Base-by-base conservation (phyloP, 2,329 filamentous ascomycete species). In the Penicillium sp. region DNA sequence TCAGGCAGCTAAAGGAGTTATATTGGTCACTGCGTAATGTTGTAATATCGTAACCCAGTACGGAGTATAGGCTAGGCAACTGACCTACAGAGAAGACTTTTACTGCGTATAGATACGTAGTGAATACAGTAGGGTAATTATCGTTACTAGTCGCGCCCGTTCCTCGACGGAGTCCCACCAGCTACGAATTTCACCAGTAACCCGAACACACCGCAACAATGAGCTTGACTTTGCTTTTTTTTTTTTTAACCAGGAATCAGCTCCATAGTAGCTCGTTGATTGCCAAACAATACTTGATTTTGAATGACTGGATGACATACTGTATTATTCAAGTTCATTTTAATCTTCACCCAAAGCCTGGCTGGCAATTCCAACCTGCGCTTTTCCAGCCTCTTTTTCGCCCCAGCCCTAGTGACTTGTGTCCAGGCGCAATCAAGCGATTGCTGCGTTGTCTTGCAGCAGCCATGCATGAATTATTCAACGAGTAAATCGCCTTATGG, bases 401-500 rank as follows among this genome's bases (percentile, higher is more conserved):
- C 24, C 28, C 49, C 19, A 22, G 28, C n/a, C 49, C 15, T 35
- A 19, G n/a, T 12, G 26, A 22, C 24, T 5, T 49, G 24, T 30
- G 26, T 30, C 24, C 8, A 33, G 53, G 53, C 53, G 38, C 38
- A 38, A 24, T 45, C 24, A 40, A 56, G 53, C 53, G 28, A 33
- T 30, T 45, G 53, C 28, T 56, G 37, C 24, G 53, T 42, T 57
- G 55, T 49, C 57, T 37, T 45, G 30, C 26, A 59, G 30, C n/a
- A 37, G 22, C 47, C 56, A 40, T 42, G 51, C 53, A 15, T 35
- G 26, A 19, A 33, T 38, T 30, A 58, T 57, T 28, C 22, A 24
- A 15, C 42, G 17, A 50, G 30, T 38, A 15, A 57, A 28, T 19
- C 38, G 38, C 53, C 53, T 30, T 15, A 40, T 28, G 13, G 38